Base-by-base conservation (phyloP, 495 filamentous ascomycete species). In the Aspergillus ostianus region DNA sequence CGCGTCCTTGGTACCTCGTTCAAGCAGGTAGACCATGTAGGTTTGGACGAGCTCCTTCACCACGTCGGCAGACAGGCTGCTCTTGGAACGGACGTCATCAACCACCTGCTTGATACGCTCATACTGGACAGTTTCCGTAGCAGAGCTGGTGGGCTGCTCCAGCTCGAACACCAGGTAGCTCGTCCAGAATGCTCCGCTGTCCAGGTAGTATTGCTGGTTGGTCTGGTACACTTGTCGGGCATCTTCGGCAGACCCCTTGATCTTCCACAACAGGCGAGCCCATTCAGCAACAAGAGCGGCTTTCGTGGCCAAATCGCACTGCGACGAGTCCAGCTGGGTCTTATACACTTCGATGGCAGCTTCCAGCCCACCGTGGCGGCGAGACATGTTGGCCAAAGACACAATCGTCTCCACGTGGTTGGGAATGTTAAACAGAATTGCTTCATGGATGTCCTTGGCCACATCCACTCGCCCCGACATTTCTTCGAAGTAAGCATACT, bases 401-500 rank as follows among this genome's bases (percentile, higher is more conserved):
- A 91, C 77, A 60, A 98, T 93, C 0, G 90, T 90, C 71, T 97
- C 92, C 23, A 97, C 84, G 64, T 92, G 87, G 60, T 88, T 89
- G 4, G 94, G 87, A 7, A 86, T 58, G 21, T 69, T 68, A 48
- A 86, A 70, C 21, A 99, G 80, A 48, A 99, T 87, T 2, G 91
- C 87, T 27, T 87, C 80, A 63, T 96, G 89, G 57, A 98, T 91
- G 53, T 89, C 92, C 61, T 85, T 84, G 6, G 95, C 90, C 23
- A 95, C 80, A 57, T 90, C 89, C 46, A 89, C 71, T 21, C 91
- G 84, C 29, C 84, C 90, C 27, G 81, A 83, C 71, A 88, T 86
- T 72, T 98, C 94, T 66, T 99, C 94, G 62, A 97, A 98, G 62
- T 91, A 91, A 10, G 95, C 93, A 72, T 92, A 99, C 66, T 95